Evolutionary conservation across 2,329 filamentous ascomycete species (phyloP).

Genomic region (Diaporthe citrichinensis): DNA sequence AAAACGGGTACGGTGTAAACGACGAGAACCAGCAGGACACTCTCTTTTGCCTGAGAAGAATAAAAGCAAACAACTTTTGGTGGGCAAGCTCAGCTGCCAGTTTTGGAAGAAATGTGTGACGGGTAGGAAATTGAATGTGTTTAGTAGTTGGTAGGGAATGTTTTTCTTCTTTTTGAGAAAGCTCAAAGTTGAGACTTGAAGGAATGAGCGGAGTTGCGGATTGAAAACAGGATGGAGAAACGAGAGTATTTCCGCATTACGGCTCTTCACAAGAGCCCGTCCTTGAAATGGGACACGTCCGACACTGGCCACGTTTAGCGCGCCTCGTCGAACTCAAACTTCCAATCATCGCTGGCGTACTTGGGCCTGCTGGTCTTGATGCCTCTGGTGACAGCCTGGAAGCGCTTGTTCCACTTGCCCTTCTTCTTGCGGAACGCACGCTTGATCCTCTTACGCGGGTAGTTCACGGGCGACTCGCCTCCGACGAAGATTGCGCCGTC

Average conservation of each 20-base stretch:
- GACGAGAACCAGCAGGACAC: slow-evolving; percentile 32
- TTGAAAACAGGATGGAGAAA: neutral
- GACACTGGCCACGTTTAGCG: neutral
- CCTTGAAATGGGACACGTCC: neutral
- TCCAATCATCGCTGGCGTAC: slow-evolving; percentile 41
- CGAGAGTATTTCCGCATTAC: slow-evolving; percentile 29
- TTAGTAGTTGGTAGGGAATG: slow-evolving; percentile 8
- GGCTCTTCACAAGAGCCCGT: slow-evolving; percentile 12
- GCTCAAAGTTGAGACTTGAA: neutral
- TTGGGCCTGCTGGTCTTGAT: slow-evolving; percentile 31
- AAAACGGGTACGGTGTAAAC: slow-evolving; percentile 6
- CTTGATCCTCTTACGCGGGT: slow-evolving; percentile 59
- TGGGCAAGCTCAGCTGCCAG: neutral
- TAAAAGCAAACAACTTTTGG: slow-evolving; percentile 9
- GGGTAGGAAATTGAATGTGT: slow-evolving; percentile 20
- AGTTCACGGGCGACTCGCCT: slow-evolving; percentile 65
- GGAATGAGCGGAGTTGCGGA: slow-evolving; percentile 28
- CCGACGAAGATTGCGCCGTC: slow-evolving; percentile 65
- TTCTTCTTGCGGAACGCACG: slow-evolving; percentile 60
- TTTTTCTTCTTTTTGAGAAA: neutral
- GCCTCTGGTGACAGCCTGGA: slow-evolving; percentile 29
- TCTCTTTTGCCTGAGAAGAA: slow-evolving; percentile 31
- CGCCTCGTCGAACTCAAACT: slow-evolving; percentile 34
- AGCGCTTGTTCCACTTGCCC: slow-evolving; percentile 45
- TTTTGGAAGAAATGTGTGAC: slow-evolving; percentile 7